A percentile compares a stretch with the other conserved stretches of the same genome.
Conservation (phyloP, 768 basidiomycete genomes). For the Mycena leptocephala region DNA sequence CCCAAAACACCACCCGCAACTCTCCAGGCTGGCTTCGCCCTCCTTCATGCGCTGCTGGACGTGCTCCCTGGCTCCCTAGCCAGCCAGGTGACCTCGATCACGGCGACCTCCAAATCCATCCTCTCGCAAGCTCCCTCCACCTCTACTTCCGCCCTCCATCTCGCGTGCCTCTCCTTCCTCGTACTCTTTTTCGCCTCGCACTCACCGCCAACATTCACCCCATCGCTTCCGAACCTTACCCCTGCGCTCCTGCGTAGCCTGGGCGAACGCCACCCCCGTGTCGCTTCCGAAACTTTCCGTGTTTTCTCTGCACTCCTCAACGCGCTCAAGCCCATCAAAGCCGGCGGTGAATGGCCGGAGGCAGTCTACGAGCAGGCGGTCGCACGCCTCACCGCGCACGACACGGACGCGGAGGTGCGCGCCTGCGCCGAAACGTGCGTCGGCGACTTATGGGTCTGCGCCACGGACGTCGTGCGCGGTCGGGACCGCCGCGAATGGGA, state of each 20-base stretch:
- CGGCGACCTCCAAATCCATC: slow-evolving; percentile 75
- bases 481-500: slow-evolving; percentile 88
- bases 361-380: slow-evolving; percentile 84
- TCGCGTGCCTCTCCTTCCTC: slow-evolving; percentile 90
- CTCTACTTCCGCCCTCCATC: slow-evolving; percentile 86
- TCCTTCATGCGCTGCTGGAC: slow-evolving; percentile 82
- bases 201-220: slow-evolving; percentile 69
- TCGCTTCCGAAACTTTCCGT: slow-evolving; percentile 91
- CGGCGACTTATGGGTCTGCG: slow-evolving; percentile 91
- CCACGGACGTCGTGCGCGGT: slow-evolving; percentile 77
- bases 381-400: slow-evolving; percentile 78
- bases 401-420: slow-evolving; percentile 94
- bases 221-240: slow-evolving; percentile 77
- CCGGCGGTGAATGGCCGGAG: slow-evolving; percentile 75
- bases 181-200: slow-evolving; percentile 86
- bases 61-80: slow-evolving; percentile 91
- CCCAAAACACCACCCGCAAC: slow-evolving; percentile 84
- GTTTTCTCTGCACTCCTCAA: slow-evolving; percentile 89
- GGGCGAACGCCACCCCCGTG: slow-evolving; percentile 89
- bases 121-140: slow-evolving; percentile 80
- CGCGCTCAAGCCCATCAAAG: slow-evolving; percentile 79
- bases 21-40: slow-evolving; percentile 88
- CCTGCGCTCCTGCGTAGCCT: slow-evolving; percentile 84
- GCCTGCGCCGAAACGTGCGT: slow-evolving; percentile 86
- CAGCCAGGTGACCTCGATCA: slow-evolving; percentile 74